phyloP scores from a whole-genome alignment of 2,329 filamentous ascomycete genomes.

The Aspergillus vadensis region DNA sequence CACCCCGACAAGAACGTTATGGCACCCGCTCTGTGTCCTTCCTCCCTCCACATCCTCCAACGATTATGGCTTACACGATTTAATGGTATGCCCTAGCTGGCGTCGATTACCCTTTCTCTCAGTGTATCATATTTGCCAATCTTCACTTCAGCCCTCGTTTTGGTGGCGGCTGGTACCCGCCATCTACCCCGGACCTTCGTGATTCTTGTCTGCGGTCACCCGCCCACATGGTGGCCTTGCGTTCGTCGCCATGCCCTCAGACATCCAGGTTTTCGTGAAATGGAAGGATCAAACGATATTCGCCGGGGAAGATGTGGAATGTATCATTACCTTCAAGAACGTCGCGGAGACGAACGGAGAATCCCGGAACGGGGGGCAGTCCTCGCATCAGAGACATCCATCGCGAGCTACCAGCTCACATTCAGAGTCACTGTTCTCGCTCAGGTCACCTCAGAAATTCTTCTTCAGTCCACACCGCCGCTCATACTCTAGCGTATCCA shows the following conservation, averaged over 20 bases:
- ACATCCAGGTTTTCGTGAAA: conserved; percentile 92
- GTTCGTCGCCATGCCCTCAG: conserved; percentile 56
- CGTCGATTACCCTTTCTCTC: conserved; percentile 13
- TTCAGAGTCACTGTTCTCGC: conserved; percentile 42
- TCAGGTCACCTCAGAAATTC: conserved; percentile 41
- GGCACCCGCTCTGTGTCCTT: conserved; percentile 1
- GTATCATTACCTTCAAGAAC: conserved; percentile 95
- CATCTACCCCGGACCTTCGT: conserved; percentile 21
- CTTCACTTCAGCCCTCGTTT: not conserved
- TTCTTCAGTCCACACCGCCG: conserved; percentile 40
- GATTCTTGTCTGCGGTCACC: conserved; percentile 21
- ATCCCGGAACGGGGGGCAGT: conserved; percentile 30
- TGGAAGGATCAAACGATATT: conserved; percentile 96
- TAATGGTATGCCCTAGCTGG: conserved; percentile 34
- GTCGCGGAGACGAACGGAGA: conserved; percentile 54
- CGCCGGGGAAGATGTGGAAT: conserved; percentile 92
- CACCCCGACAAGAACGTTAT: conserved; percentile 5
- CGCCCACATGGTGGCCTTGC: conserved; percentile 36
- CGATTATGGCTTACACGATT: conserved; percentile 24
- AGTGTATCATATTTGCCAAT: conserved; percentile 13
- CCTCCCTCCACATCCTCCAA: not conserved
- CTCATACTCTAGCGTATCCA: conserved; percentile 37
- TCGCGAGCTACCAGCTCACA: conserved; percentile 40
- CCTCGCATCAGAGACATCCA: conserved; percentile 39
- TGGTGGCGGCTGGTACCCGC: conserved; percentile 25